phyloP scores from a whole-genome alignment of 2,329 filamentous ascomycete genomes.

The Didymella arachidicola region DNA sequence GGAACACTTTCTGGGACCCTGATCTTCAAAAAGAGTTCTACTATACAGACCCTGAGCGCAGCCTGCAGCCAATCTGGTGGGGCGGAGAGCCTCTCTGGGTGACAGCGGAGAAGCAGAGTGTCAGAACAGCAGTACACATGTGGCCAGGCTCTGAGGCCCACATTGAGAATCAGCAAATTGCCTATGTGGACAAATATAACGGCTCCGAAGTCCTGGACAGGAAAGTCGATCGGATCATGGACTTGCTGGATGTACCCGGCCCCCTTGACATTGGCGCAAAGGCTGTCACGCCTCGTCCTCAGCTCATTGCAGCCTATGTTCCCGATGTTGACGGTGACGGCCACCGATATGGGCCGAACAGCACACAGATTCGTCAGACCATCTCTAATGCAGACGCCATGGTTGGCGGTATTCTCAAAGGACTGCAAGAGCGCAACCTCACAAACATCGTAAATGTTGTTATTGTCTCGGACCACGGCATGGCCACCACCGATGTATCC shows the following conservation, averaged over 20 bases:
- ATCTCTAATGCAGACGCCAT: conserved; percentile 84
- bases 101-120: conserved; percentile 82
- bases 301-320: conserved; percentile 93
- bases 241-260: conserved; percentile 84
- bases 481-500: conserved; percentile 87
- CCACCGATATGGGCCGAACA: conserved; percentile 90
- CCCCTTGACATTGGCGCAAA: conserved; percentile 64
- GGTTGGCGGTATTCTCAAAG: conserved; percentile 77
- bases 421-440: conserved; percentile 81
- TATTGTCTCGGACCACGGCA: conserved; percentile 96
- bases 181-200: conserved; percentile 85
- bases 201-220: conserved; percentile 73
- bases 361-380: conserved; percentile 82
- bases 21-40: conserved; percentile 79
- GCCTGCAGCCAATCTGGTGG: conserved; percentile 92
- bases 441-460: conserved; percentile 91
- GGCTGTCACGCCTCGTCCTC: conserved; percentile 69
- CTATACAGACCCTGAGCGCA: conserved; percentile 79
- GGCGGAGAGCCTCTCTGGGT: conserved; percentile 92
- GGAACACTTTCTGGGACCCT: conserved; percentile 95
- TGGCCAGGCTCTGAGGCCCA: conserved; percentile 97
- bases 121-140: conserved; percentile 90
- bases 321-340: conserved; percentile 89
- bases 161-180: conserved; percentile 76
- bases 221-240: conserved; percentile 81